Evolutionary conservation across 75 land plant genomes (phyloP).

Genomic region (Pseudotsuga menziesii): DNA sequence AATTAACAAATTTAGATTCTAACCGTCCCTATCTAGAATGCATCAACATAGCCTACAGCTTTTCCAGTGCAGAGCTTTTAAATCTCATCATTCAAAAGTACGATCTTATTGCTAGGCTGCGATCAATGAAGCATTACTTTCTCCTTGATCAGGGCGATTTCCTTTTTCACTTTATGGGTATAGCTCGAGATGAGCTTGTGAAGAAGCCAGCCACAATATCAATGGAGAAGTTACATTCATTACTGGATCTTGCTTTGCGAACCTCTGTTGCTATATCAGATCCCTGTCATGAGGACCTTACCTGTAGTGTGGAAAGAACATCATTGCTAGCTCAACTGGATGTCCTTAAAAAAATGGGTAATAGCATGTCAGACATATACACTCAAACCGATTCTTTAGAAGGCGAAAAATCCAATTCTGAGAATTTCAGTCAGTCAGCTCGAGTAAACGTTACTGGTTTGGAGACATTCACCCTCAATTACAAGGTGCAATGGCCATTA

Average conservation of each 20-base stretch:
- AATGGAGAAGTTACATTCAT: constrained; percentile 92
- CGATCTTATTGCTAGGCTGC: constrained; percentile 80
- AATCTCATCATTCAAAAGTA: constrained; percentile 85
- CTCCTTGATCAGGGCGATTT: constrained; percentile 98
- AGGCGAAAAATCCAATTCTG: constrained; percentile 12
- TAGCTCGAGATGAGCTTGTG: constrained; percentile 82
- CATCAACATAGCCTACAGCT: constrained; percentile 84
- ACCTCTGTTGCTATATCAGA: constrained; percentile 87
- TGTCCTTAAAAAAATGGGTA: constrained; percentile 37
- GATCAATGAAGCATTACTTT: constrained; percentile 91
- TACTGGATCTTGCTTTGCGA: constrained; percentile 90
- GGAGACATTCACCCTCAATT: constrained; percentile 89
- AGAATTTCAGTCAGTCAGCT: constrained; percentile 27
- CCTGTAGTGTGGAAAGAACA: constrained; percentile 81
- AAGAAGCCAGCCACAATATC: constrained; percentile 75
- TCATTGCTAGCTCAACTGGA: constrained; percentile 47
- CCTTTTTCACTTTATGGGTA: constrained; percentile 98
- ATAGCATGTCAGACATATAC: constrained; percentile 5
- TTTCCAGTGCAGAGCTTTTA: constrained; percentile 87
- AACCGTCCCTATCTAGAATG: too few species aligned
- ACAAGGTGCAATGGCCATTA: constrained; percentile 97
- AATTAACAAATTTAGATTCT: too few species aligned
- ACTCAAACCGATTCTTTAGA: constrained; percentile 14
- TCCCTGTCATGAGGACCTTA: constrained; percentile 89
- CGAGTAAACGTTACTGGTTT: constrained; percentile 74